Base-by-base conservation (phyloP, 768 basidiomycete genomes). In the Clavulina sp. region DNA sequence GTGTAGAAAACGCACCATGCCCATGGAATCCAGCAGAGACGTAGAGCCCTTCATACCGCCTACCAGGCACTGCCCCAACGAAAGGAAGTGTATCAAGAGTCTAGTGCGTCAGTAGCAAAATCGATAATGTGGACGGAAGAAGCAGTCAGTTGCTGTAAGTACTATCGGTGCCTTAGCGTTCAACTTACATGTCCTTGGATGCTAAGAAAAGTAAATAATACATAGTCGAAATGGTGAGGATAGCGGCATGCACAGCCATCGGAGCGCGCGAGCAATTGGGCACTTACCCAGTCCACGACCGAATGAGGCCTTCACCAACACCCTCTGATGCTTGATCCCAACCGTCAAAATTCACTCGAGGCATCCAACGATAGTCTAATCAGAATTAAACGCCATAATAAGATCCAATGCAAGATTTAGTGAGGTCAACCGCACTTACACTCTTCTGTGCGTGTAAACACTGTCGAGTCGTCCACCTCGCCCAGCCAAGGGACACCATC, bases 101-200 rank as follows among this genome's bases (percentile, higher is more conserved):
- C 43, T 46, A 13, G 13, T 13, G 26, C 13, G 26, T 13, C 9
- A 24, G 13, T 13, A 46, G 26, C 26, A 16, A 16, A 26, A 9
- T 13, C 13, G 13, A 46, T 9, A 13, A 28, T 46, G 13, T 13
- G 26, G 26, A 16, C 13, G n/a, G n/a, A n/a, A n/a, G n/a, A n/a
- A n/a, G n/a, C n/a, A n/a, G n/a, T n/a, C n/a, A n/a, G n/a, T n/a
- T n/a, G n/a, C n/a, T n/a, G n/a, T n/a, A n/a, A n/a, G n/a, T n/a
- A n/a, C 16, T 9, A 24, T 28, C 24, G 13, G 43, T 13, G 13
- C 26, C 43, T 46, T 19, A 38, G 34, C 34, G 9, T 38, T n/a
- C n/a, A n/a, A n/a, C 34, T 46, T 46, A 46, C 43, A 16, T 24
- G 13, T 46, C 43, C 43, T 46, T 46, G 43, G 26, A 46, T 46